Conservation (phyloP, 2,329 filamentous ascomycete species). For the Ophiocordyceps robertsii region DNA sequence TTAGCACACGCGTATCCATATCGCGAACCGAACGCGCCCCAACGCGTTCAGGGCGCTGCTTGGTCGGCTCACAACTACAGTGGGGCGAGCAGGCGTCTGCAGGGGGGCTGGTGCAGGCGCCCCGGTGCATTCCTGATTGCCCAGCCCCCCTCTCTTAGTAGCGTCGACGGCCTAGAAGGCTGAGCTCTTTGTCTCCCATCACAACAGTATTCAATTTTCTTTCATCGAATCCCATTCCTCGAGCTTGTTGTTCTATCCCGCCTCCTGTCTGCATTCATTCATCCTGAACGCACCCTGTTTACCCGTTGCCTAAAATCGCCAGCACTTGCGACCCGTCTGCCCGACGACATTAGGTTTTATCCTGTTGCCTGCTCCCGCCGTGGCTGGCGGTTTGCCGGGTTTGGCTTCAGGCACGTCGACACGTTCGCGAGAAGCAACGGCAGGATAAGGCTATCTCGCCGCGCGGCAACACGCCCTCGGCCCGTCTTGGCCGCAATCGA, state of each 20-base stretch:
- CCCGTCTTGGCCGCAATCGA: too few species aligned
- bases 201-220: conserved; percentile 4
- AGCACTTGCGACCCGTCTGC: too few species aligned
- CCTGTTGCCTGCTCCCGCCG: neutral
- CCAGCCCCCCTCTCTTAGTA: conserved; percentile 8
- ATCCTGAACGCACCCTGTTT: neutral
- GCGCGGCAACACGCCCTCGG: too few species aligned
- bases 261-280: neutral
- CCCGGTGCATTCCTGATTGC: conserved; percentile 6
- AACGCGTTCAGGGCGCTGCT: conserved; percentile 2
- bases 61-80: conserved; percentile 1
- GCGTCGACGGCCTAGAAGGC: conserved; percentile 7
- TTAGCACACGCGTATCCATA: neutral
- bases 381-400: conserved; percentile 4
- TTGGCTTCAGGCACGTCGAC: conserved; percentile 7
- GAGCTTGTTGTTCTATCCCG: conserved; percentile 2
- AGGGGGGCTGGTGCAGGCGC: conserved; percentile 9
- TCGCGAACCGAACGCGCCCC: neutral
- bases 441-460: too few species aligned
- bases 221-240: neutral
- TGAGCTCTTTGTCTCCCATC: conserved; percentile 8
- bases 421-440: neutral
- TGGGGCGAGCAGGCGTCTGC: conserved; percentile 4
- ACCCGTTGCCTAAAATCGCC: neutral
- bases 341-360: too few species aligned